phyloP scores from a whole-genome alignment of 495 filamentous ascomycete genomes.

The Neurospora africana region DNA sequence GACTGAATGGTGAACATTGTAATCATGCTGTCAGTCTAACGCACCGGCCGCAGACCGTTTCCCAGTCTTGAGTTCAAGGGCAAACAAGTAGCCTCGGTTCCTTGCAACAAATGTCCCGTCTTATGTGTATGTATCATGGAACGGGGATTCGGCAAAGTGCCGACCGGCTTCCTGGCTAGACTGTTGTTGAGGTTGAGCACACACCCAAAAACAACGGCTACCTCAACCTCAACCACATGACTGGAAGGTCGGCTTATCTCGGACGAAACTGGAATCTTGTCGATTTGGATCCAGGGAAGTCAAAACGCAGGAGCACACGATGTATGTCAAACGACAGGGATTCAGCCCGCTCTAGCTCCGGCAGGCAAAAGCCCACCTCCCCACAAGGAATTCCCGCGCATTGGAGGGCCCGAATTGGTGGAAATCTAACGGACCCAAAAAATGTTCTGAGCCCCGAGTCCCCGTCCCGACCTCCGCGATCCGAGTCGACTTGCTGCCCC shows the following conservation, averaged over 20 bases:
- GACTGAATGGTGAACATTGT: neutral
- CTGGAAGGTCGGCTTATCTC: neutral
- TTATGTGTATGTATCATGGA: neutral
- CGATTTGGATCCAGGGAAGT: neutral
- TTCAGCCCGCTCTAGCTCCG: neutral
- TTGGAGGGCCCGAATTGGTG: conserved; percentile 9
- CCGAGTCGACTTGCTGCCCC: neutral
- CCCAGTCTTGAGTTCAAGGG: neutral
- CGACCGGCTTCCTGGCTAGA: neutral
- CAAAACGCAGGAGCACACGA: neutral
- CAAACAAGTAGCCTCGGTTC: neutral
- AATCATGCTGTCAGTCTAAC: neutral
- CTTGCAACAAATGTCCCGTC: neutral
- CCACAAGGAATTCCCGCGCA: conserved; percentile 12
- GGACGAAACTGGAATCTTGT: neutral
- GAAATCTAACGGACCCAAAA: conserved; percentile 8
- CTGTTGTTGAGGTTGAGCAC: neutral
- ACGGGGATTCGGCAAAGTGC: neutral
- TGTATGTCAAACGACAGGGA: neutral
- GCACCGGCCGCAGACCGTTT: neutral
- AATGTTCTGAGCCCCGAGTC: conserved; percentile 15
- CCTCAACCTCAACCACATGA: neutral
- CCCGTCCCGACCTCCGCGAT: neutral
- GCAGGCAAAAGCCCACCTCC: neutral
- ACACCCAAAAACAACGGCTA: neutral